phyloP scores from a whole-genome alignment of 2,329 filamentous ascomycete genomes.

The Monosporascus sp. region DNA sequence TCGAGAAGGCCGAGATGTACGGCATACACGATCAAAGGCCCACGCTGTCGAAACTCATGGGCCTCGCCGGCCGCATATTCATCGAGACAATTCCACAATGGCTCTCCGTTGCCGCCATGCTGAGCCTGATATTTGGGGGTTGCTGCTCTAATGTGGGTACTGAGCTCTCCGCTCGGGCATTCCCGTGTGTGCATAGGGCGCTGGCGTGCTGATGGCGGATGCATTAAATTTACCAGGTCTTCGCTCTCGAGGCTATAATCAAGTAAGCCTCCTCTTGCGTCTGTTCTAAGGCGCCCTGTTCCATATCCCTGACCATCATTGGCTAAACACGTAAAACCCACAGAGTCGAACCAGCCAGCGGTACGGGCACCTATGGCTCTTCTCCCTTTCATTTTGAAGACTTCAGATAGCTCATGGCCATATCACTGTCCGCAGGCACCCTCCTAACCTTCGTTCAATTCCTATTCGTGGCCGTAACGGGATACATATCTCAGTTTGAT shows the following conservation, averaged over 20 bases:
- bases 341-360: constrained; percentile 78
- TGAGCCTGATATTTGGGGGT: constrained; percentile 86
- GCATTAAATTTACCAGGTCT: constrained; percentile 58
- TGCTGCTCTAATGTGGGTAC: constrained; percentile 81
- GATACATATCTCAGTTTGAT: constrained; percentile 72
- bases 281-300: constrained; percentile 3
- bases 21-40: constrained; percentile 48
- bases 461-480: constrained; percentile 72
- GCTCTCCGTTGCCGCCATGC: constrained; percentile 61
- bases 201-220: constrained; percentile 2
- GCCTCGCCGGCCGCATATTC: constrained; percentile 45
- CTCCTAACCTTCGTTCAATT: constrained; percentile 89
- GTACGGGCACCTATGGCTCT: constrained; percentile 37
- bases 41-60: constrained; percentile 44
- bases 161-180: constrained; percentile 7
- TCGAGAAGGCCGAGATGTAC: constrained; percentile 50
- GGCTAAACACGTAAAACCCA: constrained; percentile 3
- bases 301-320: constrained; percentile 12
- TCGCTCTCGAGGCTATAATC: constrained; percentile 89
- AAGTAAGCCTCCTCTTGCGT: constrained; percentile 55
- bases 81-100: constrained; percentile 57
- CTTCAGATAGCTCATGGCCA: constrained; percentile 6
- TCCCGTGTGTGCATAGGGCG: constrained; percentile 4
- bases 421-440: constrained; percentile 50
- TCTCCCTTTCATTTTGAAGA: neutral